A percentile compares a stretch with the other conserved stretches of the same genome.
phyloP scores from a whole-genome alignment of 75 land plant species.

The Azolla pinnata region DNA sequence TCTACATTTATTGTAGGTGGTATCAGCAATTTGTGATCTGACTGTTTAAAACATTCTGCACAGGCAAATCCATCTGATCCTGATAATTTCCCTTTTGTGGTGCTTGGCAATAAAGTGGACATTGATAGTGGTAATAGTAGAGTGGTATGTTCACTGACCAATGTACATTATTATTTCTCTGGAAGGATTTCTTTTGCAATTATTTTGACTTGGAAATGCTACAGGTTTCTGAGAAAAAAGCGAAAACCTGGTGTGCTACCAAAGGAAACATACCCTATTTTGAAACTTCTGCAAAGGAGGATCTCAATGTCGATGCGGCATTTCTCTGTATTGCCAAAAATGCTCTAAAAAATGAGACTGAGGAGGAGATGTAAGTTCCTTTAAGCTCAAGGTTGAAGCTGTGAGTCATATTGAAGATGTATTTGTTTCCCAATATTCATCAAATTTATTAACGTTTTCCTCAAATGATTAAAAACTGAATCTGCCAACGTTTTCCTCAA shows the following conservation, averaged over 20 bases:
- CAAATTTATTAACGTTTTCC: too few species aligned
- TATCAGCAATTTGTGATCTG: background rate
- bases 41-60: background rate
- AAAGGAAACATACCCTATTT: constrained; percentile 78
- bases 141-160: constrained; percentile 72
- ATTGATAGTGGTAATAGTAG: constrained; percentile 83
- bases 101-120: constrained; percentile 72
- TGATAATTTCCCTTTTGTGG: constrained; percentile 79
- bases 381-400: too few species aligned
- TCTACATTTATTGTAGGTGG: too few species aligned
- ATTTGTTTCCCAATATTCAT: too few species aligned
- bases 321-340: constrained; percentile 50
- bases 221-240: constrained; percentile 77
- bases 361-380: constrained; percentile 51
- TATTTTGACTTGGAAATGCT: too few species aligned
- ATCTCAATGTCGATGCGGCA: constrained; percentile 59
- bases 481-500: too few species aligned
- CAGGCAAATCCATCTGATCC: constrained; percentile 83
- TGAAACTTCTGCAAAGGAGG: constrained; percentile 90
- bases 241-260: constrained; percentile 64
- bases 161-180: too few species aligned
- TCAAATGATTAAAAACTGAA: too few species aligned
- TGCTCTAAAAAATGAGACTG: constrained; percentile 45
- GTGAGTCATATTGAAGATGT: too few species aligned
- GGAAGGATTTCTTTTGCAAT: too few species aligned